Evolutionary conservation across 2,329 filamentous ascomycete species (phyloP).

Genomic region (Spiromastix sp.): DNA sequence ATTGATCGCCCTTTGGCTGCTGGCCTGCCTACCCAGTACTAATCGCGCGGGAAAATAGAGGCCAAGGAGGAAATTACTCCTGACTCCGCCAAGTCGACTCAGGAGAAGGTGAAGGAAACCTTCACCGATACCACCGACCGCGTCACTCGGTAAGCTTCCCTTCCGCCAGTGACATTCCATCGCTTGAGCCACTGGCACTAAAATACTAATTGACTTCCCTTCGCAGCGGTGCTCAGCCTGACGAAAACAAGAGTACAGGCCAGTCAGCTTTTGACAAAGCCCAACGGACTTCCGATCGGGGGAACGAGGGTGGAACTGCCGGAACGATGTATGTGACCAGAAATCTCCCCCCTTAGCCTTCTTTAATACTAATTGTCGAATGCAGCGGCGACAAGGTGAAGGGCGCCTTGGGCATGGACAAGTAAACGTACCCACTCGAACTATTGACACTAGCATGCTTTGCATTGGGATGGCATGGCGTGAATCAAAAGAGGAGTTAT

Average conservation of each 20-base stretch:
- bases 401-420: slow-evolving; percentile 28
- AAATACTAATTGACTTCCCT: not conserved
- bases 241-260: slow-evolving; percentile 43
- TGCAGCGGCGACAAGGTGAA: slow-evolving; percentile 35
- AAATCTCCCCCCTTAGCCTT: not conserved
- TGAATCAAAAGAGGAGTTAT: not conserved
- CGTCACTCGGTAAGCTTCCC: slow-evolving; percentile 33
- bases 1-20: not conserved
- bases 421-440: too few species aligned
- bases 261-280: slow-evolving; percentile 44
- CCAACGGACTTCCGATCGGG: slow-evolving; percentile 35
- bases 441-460: slow-evolving; percentile 2
- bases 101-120: slow-evolving; percentile 47
- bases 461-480: not conserved
- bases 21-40: not conserved
- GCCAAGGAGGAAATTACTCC: slow-evolving; percentile 47
- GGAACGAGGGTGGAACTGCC: slow-evolving; percentile 26
- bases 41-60: slow-evolving; percentile 27
- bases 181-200: slow-evolving; percentile 3
- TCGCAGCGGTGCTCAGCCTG: slow-evolving; percentile 37
- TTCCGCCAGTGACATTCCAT: not conserved
- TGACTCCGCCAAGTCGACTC: slow-evolving; percentile 51
- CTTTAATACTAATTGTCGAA: slow-evolving; percentile 4
- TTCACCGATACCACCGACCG: slow-evolving; percentile 48
- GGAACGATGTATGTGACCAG: slow-evolving; percentile 29